phyloP scores from a whole-genome alignment of 1,284 basidiomycete species.

The Ceratobasidium sp. region DNA sequence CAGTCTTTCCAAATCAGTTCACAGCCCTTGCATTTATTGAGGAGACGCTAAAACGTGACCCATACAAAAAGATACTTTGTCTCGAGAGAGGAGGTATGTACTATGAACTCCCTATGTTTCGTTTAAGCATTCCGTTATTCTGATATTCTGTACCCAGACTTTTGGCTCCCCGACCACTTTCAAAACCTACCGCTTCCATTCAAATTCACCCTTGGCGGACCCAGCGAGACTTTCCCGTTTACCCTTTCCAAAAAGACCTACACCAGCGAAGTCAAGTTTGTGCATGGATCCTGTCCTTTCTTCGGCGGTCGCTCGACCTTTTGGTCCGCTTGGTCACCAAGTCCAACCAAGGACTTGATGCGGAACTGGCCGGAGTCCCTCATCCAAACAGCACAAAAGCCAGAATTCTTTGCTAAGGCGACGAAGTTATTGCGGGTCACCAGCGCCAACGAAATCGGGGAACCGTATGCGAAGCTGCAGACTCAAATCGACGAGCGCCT shows the following conservation, averaged over 20 bases:
- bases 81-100: slow-evolving; percentile 51
- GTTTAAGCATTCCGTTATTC: not conserved
- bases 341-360: slow-evolving; percentile 44
- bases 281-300: slow-evolving; percentile 50
- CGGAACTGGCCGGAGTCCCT: slow-evolving; percentile 42
- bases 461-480: slow-evolving; percentile 27
- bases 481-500: slow-evolving; percentile 14
- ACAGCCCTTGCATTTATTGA: slow-evolving; percentile 53
- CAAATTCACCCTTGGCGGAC: slow-evolving; percentile 47
- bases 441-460: slow-evolving; percentile 16
- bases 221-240: slow-evolving; percentile 49
- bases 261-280: slow-evolving; percentile 44
- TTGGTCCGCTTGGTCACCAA: slow-evolving; percentile 51
- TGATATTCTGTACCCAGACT: slow-evolving; percentile 35
- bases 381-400: slow-evolving; percentile 34
- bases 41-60: slow-evolving; percentile 50
- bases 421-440: slow-evolving; percentile 32
- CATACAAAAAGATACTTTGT: slow-evolving; percentile 51
- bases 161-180: slow-evolving; percentile 50
- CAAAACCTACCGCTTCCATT: slow-evolving; percentile 49
- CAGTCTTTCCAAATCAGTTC: slow-evolving; percentile 25
- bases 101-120: not conserved
- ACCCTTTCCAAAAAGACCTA: slow-evolving; percentile 47
- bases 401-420: slow-evolving; percentile 29
- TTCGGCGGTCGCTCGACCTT: slow-evolving; percentile 50